Conservation (phyloP, 2,329 filamentous ascomycete genomes). For the Pseudophaeomoniella oleicola region DNA sequence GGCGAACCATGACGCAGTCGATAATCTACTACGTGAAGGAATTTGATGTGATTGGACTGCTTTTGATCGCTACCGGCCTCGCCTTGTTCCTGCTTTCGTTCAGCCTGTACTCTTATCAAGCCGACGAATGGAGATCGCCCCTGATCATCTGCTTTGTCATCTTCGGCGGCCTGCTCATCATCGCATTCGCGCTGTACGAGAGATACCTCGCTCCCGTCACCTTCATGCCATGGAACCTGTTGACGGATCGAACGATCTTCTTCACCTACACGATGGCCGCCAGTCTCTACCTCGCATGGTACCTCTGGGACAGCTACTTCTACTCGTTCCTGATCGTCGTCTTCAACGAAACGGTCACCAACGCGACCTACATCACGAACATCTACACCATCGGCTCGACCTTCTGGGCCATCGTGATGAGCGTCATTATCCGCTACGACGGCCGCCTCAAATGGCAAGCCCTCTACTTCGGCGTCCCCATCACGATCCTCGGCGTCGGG, state of each 20-base stretch:
- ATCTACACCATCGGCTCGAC: slow-evolving; percentile 34
- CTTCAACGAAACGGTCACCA: slow-evolving; percentile 6
- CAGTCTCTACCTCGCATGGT: slow-evolving; percentile 13
- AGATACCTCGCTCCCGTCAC: slow-evolving; percentile 33
- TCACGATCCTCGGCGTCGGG: slow-evolving; percentile 32
- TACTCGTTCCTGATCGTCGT: slow-evolving; percentile 7
- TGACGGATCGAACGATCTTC: slow-evolving; percentile 11
- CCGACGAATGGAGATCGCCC: slow-evolving; percentile 25
- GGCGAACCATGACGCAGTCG: slow-evolving; percentile 28
- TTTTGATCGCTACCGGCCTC: slow-evolving; percentile 45
- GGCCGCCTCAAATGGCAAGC: slow-evolving; percentile 34
- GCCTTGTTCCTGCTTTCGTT: slow-evolving; percentile 51
- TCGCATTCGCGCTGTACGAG: slow-evolving; percentile 41
- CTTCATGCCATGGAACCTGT: slow-evolving; percentile 39
- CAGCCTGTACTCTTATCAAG: slow-evolving; percentile 32
- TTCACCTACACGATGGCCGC: slow-evolving; percentile 6
- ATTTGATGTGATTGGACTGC: slow-evolving; percentile 46
- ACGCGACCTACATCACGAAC: slow-evolving; percentile 29
- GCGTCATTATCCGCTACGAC: slow-evolving; percentile 30
- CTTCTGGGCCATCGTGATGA: slow-evolving; percentile 36
- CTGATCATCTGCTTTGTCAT: slow-evolving; percentile 35
- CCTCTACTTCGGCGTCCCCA: slow-evolving; percentile 32
- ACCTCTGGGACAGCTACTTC: slow-evolving; percentile 18
- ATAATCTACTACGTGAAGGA: slow-evolving; percentile 38
- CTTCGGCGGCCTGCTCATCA: slow-evolving; percentile 37